These are phyloP conservation scores for Cicer cuneatum DNA, from an alignment of 306 rosid species.

Conservation along the genomic window DNA sequence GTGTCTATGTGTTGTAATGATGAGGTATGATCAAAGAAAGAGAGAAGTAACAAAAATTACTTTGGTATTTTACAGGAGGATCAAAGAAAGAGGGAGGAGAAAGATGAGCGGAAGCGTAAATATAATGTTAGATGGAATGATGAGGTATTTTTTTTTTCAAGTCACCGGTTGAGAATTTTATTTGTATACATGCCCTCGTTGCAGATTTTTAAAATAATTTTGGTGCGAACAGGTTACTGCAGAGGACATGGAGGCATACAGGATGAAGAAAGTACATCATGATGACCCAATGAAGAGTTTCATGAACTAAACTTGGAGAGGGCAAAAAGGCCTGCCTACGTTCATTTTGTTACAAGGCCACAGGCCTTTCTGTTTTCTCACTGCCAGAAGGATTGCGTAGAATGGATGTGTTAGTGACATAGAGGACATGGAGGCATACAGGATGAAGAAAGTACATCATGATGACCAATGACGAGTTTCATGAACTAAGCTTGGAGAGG, in stretches of 20 bases:
- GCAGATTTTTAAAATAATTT: conserved; percentile 6
- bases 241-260: conserved; percentile 43
- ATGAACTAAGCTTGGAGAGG: background rate
- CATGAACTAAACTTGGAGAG: background rate
- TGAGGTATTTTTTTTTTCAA: conserved; percentile 20
- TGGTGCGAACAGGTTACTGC: conserved; percentile 27
- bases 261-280: conserved; percentile 44
- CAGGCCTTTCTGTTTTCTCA: no score
- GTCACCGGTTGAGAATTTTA: conserved; percentile 16
- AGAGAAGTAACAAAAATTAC: no score
- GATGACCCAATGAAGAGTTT: conserved; percentile 45
- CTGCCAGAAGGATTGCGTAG: no score
- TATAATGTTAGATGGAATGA: conserved; percentile 39
- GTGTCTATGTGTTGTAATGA: no score
- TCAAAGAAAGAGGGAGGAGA: conserved; percentile 35
- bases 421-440: conserved; percentile 43
- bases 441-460: conserved; percentile 44
- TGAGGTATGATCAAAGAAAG: no score
- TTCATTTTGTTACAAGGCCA: no score
- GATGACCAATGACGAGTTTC: conserved; percentile 40
- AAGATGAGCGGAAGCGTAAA: conserved; percentile 44
- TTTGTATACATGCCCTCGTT: background rate
- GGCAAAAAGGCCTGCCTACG: no score
- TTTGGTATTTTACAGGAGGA: conserved; percentile 31
- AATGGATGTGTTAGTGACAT: no score